Base-by-base conservation (phyloP, 1,139 yeast species). In the Geotrichum candidum region DNA sequence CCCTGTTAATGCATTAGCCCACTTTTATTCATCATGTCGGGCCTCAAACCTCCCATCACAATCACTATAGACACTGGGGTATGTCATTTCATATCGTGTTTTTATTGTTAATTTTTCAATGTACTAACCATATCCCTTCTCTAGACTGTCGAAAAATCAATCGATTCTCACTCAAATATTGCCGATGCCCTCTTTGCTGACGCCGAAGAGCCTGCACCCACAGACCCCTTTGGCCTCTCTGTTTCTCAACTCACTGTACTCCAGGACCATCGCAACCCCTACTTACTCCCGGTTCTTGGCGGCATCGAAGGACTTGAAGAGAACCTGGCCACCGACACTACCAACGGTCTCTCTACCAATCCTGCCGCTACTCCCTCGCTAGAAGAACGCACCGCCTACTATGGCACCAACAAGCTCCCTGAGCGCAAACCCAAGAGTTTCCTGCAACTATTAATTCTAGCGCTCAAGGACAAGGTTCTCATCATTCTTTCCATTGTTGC, bases 381-480 rank as follows among this genome's bases (percentile, higher is more conserved):
- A 27, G 38, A 54, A 52, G 50, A 50, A n/a, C 52, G 61, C 6
- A 50, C 46, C 46, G 59, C 52, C 9, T 53, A 48, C 23, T 95
- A 83, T 73, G 97, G 96, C 38, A 76, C 73, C 29, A 94, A 94
- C 72, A 75, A 71, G 46, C 73, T 95, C 46, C 98, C 98, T 0
- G 85, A 84, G 62, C 82, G 83, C 67, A 78, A 82, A 25, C 81
- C 86, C 9, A 90, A 88, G 72, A 78, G 89, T 2, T 86, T 95
- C 65, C 77, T 87, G 59, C 72, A 74, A 61, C 80, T 95, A 55
- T 86, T 95, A 69, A 84, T 82, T 79, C 90, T 88, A 68, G 97
- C 98, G 1, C 77, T 95, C 77, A 86, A 91, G 67, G 99, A 95
- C 75, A 90, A 90, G 74, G 96, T 95, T 38, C 81, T 95, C 75